Conservation (phyloP, 306 rosid species). For the Hippophae gyantsensis region DNA sequence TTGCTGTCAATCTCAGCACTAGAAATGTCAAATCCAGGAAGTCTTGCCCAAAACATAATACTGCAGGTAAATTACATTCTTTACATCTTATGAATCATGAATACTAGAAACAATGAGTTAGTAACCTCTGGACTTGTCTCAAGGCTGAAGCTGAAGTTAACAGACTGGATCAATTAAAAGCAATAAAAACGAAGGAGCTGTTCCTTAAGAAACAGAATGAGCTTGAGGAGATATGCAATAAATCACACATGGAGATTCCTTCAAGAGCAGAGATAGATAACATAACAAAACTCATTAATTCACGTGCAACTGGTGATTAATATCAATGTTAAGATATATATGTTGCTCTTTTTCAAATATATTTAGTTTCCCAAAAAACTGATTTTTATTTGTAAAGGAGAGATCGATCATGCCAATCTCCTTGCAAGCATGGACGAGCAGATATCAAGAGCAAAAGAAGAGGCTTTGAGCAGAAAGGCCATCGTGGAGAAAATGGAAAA, state of each 20-base stretch:
- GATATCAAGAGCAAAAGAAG: slow-evolving; percentile 79
- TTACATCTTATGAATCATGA: slow-evolving; percentile 1
- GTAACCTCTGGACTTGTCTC: slow-evolving; percentile 18
- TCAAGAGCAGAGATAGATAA: slow-evolving; percentile 59
- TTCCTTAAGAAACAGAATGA: slow-evolving; percentile 80
- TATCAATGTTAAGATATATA: slow-evolving; percentile 3
- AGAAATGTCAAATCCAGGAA: slow-evolving; percentile 69
- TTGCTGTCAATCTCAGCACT: slow-evolving; percentile 49
- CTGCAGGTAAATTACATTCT: slow-evolving; percentile 49
- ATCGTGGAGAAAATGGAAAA: slow-evolving; percentile 95
- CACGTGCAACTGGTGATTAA: slow-evolving; percentile 43
- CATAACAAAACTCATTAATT: slow-evolving; percentile 52
- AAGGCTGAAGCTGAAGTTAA: slow-evolving; percentile 87
- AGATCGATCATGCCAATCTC: slow-evolving; percentile 85
- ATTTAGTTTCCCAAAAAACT: slow-evolving; percentile 20
- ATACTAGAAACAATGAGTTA: slow-evolving; percentile 15
- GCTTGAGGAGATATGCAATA: slow-evolving; percentile 62
- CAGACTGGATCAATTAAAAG: slow-evolving; percentile 87
- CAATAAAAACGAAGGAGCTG: slow-evolving; percentile 90
- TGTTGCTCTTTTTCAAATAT: slow-evolving; percentile 3
- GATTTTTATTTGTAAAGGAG: slow-evolving; percentile 57
- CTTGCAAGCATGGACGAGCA: slow-evolving; percentile 94
- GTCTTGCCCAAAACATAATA: slow-evolving; percentile 59
- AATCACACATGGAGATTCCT: slow-evolving; percentile 84
- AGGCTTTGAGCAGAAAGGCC: slow-evolving; percentile 81